phyloP scores from a whole-genome alignment of 345 rosid species.

The Camelina hispida region DNA sequence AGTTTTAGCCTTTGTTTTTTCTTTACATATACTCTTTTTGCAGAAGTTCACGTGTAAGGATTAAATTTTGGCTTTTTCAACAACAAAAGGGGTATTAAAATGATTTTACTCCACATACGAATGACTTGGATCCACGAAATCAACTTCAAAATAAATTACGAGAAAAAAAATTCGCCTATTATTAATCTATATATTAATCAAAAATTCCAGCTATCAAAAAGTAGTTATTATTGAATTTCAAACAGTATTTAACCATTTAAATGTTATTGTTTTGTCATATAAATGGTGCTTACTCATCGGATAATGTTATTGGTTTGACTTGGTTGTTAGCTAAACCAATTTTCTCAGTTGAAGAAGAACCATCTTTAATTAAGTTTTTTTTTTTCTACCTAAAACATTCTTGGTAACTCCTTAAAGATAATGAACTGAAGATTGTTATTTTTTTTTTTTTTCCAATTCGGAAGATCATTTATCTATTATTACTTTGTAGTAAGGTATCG shows the following conservation, averaged over 20 bases:
- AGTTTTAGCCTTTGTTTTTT: slow-evolving; percentile 15
- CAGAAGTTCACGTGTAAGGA: slow-evolving; percentile 32
- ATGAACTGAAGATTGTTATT: too few relatives aligned
- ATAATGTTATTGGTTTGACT: not conserved
- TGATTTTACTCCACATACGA: slow-evolving; percentile 24
- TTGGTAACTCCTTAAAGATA: not conserved
- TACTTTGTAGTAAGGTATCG: too few relatives aligned
- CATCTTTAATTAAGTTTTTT: not conserved
- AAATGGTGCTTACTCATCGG: not conserved
- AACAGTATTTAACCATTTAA: not conserved
- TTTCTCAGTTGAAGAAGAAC: too few relatives aligned
- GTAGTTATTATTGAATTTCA: not conserved
- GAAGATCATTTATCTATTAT: too few relatives aligned
- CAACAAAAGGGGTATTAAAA: not conserved
- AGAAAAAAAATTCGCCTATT: not conserved
- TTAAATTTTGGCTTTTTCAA: slow-evolving; percentile 42
- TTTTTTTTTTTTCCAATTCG: too few relatives aligned
- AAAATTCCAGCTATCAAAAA: slow-evolving; percentile 21
- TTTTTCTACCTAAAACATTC: not conserved
- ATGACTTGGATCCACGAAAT: slow-evolving; percentile 46
- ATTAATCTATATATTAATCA: not conserved
- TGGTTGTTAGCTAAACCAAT: not conserved
- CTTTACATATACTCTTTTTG: not conserved
- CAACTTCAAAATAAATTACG: slow-evolving; percentile 3
- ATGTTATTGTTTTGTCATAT: not conserved